Conservation (phyloP, 108 stramenopile genomes). For the Cyclostephanos tholiformis region DNA sequence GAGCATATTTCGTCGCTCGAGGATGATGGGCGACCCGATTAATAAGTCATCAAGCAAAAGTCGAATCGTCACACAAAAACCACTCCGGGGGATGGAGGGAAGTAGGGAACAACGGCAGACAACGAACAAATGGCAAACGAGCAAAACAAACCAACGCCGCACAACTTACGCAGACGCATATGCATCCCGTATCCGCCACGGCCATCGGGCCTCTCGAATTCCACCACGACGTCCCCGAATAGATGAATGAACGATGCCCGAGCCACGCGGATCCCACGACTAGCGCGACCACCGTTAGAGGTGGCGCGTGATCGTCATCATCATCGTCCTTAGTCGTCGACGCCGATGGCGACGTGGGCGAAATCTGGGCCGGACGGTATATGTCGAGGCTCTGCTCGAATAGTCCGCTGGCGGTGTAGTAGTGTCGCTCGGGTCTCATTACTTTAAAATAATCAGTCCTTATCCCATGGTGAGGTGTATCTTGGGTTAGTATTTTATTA, state of each 20-base stretch:
- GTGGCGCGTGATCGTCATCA: too few relatives aligned
- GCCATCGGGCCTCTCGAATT: slow-evolving; percentile 58
- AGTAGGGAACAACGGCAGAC: too few relatives aligned
- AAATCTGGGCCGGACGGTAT: slow-evolving; percentile 39
- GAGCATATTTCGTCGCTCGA: too few relatives aligned
- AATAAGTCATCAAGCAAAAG: too few relatives aligned
- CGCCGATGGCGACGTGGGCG: background rate
- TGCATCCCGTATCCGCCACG: slow-evolving; percentile 50
- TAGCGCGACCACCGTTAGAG: slow-evolving; percentile 50
- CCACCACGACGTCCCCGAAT: slow-evolving; percentile 67
- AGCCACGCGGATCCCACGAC: slow-evolving; percentile 77
- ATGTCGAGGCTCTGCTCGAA: slow-evolving; percentile 73
- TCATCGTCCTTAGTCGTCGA: background rate
- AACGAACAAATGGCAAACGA: too few relatives aligned
- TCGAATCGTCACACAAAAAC: too few relatives aligned
- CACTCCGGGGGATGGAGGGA: too few relatives aligned
- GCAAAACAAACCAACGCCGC: too few relatives aligned
- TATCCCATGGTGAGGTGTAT: too few relatives aligned
- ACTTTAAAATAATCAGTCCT: too few relatives aligned
- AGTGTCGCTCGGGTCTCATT: slow-evolving; percentile 23
- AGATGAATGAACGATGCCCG: slow-evolving; percentile 56
- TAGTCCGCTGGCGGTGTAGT: slow-evolving; percentile 29
- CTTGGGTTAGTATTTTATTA: too few relatives aligned
- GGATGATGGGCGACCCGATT: too few relatives aligned
- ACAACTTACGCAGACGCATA: slow-evolving; percentile 51